Percentiles rank a stretch among this genome's conserved stretches.
Evolutionary conservation across 805 yeast species (phyloP).

Genomic region (Candida ascalaphidarum): DNA sequence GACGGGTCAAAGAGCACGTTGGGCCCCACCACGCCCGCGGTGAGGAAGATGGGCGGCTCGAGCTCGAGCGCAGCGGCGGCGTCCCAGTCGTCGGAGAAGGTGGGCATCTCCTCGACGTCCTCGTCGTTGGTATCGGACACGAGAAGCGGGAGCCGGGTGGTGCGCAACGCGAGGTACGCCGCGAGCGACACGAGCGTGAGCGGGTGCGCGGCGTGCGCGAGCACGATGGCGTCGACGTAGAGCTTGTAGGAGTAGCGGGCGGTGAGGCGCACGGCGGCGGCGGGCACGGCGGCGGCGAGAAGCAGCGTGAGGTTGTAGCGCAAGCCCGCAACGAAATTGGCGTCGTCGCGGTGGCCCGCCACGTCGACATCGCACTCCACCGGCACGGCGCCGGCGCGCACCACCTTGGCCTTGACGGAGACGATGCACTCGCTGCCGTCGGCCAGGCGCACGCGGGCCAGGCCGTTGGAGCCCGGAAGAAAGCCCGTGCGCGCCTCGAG

Average conservation of each 20-base stretch:
- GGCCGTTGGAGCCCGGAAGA: slow-evolving; percentile 85
- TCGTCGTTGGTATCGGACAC: slow-evolving; percentile 56
- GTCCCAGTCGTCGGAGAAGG: slow-evolving; percentile 85
- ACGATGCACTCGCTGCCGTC: slow-evolving; percentile 94
- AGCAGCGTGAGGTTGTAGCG: slow-evolving; percentile 52
- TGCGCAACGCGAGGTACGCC: slow-evolving; percentile 69
- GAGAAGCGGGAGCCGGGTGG: slow-evolving; percentile 68
- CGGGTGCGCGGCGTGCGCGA: slow-evolving; percentile 75
- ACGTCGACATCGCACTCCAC: slow-evolving; percentile 74
- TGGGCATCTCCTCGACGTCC: slow-evolving; percentile 80
- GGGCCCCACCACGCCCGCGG: slow-evolving; percentile 66
- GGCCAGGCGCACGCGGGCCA: slow-evolving; percentile 74
- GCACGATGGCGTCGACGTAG: slow-evolving; percentile 70
- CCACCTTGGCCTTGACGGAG: slow-evolving; percentile 82
- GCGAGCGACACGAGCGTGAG: slow-evolving; percentile 74
- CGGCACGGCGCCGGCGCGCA: slow-evolving; percentile 27
- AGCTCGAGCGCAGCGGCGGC: slow-evolving; percentile 43
- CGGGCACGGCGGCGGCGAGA: slow-evolving; percentile 45
- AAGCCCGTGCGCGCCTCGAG: slow-evolving; percentile 75
- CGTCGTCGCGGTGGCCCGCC: slow-evolving; percentile 75
- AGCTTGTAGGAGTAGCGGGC: slow-evolving; percentile 69
- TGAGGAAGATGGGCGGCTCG: slow-evolving; percentile 70
- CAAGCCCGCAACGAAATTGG: slow-evolving; percentile 56
- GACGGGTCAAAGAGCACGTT: slow-evolving; percentile 79
- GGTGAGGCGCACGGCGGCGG: slow-evolving; percentile 50